A percentile compares a stretch with the other conserved stretches of the same genome.
Evolutionary conservation across 257 asterid genomes (phyloP).

Genomic region (Leonotis leonurus): DNA sequence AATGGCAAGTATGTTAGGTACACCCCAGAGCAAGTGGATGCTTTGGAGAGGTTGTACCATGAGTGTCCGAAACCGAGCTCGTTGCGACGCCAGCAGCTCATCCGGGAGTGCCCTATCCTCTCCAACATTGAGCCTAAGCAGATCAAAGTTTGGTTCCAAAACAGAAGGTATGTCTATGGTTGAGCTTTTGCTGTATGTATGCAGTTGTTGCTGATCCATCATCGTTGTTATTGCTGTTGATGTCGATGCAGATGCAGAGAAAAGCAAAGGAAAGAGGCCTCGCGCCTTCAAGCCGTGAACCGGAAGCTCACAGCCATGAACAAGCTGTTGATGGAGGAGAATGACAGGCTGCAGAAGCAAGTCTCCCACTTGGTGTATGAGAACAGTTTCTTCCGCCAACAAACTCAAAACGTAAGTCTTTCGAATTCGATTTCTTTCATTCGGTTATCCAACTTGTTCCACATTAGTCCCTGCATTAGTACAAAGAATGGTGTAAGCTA

Average conservation of each 20-base stretch:
- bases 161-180: slow-evolving; percentile 55
- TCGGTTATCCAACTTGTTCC: not conserved
- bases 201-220: not conserved
- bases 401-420: slow-evolving; percentile 51
- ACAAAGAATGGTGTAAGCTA: no score
- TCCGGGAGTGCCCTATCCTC: slow-evolving; percentile 81
- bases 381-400: slow-evolving; percentile 83
- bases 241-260: slow-evolving; percentile 68
- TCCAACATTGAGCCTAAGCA: slow-evolving; percentile 95
- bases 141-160: slow-evolving; percentile 99
- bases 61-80: slow-evolving; percentile 97
- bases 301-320: slow-evolving; percentile 90
- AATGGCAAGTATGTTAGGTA: slow-evolving; percentile 93
- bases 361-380: slow-evolving; percentile 90
- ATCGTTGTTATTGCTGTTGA: not conserved
- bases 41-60: slow-evolving; percentile 84
- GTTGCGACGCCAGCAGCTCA: slow-evolving; percentile 86
- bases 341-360: slow-evolving; percentile 94
- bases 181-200: not conserved
- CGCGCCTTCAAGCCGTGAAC: slow-evolving; percentile 86
- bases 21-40: slow-evolving; percentile 98
- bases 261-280: slow-evolving; percentile 90
- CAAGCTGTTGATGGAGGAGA: slow-evolving; percentile 97
- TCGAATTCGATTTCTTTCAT: not conserved
- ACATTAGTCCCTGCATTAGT: no score